Evolutionary conservation across 78 protist species (phyloP).

Genomic region (Pigoraptor vietnamica): DNA sequence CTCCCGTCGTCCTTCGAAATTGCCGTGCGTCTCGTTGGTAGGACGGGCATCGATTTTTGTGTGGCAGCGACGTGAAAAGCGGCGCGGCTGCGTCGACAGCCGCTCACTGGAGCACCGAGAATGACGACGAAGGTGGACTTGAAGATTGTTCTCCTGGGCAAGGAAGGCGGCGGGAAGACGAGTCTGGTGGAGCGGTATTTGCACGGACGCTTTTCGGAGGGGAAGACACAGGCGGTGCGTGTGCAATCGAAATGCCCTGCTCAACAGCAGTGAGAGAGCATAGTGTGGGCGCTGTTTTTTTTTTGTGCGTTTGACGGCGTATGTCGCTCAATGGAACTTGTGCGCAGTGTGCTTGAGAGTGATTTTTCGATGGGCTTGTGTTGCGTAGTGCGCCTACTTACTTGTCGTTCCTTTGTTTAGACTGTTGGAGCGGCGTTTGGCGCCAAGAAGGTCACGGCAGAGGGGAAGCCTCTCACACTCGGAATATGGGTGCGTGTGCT

Average conservation of each 20-base stretch:
- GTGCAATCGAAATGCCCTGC: too few relatives aligned
- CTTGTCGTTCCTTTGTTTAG: background rate
- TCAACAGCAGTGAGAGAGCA: background rate
- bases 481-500: constrained; percentile 5
- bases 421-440: constrained; percentile 5
- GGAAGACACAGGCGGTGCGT: background rate
- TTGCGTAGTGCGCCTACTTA: background rate
- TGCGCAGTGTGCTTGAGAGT: background rate
- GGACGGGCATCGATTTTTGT: too few relatives aligned
- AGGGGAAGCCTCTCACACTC: background rate
- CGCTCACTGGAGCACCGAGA: too few relatives aligned
- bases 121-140: background rate
- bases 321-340: background rate
- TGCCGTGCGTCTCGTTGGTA: too few relatives aligned
- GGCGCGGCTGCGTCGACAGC: too few relatives aligned
- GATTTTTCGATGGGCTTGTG: background rate
- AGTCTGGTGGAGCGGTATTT: background rate
- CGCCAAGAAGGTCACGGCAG: background rate
- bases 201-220: background rate
- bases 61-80: too few relatives aligned
- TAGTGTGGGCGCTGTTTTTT: background rate
- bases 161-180: background rate
- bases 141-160: constrained; percentile 10
- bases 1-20: too few relatives aligned
- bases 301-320: background rate